Evolutionary conservation across 2,329 filamentous ascomycete genomes (phyloP), one percentile per base, ranked within the genome.

Genomic region (Didymella keratinophila): DNA sequence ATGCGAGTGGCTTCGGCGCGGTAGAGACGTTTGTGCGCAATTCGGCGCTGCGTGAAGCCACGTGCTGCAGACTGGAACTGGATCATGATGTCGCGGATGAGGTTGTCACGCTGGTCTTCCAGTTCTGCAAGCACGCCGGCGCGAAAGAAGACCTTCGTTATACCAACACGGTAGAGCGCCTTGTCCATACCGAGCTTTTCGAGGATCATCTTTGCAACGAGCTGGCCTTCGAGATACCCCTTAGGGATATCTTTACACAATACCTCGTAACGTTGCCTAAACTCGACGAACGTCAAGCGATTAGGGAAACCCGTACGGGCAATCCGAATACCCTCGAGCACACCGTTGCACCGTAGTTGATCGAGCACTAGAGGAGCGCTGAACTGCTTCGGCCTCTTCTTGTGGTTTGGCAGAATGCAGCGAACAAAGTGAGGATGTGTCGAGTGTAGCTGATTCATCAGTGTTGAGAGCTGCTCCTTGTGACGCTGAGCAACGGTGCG

Each of bases 371-470:
- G 86, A 2, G 93, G 87, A 3, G 91, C 92, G 72, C 90, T 91
- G 77, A 98, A 92, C 73, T 93, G 90, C 78, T 99, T 99, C 0
- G 95, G 92, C 23, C 89, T 86, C 79, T 99, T 99, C 79, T 97
- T 97, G 82, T 99, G 95, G 73, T 99, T 99, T 3, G 95, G 96
- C 59, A 99, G 84, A 62, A 99, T 99, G 74, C 95, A 99, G 45
- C 95, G 91, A 28, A 99, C 95, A 74, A 99, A 99, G 77, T 99
- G 95, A 57, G 96, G 96, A 75, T 99, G 95, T 0, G 95, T 99
- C 0, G 91, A 96, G 76, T 99, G 91, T 16, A 99, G 85, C 71
- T 98, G 93, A 14, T 85, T 84, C 95, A 99, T 99, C 58, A 99
- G 81, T 61, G 89, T 96, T n/a, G 93, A 91, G n/a, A 99, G 85